phyloP scores from a whole-genome alignment of 495 filamentous ascomycete genomes.

The Collariella sp. region DNA sequence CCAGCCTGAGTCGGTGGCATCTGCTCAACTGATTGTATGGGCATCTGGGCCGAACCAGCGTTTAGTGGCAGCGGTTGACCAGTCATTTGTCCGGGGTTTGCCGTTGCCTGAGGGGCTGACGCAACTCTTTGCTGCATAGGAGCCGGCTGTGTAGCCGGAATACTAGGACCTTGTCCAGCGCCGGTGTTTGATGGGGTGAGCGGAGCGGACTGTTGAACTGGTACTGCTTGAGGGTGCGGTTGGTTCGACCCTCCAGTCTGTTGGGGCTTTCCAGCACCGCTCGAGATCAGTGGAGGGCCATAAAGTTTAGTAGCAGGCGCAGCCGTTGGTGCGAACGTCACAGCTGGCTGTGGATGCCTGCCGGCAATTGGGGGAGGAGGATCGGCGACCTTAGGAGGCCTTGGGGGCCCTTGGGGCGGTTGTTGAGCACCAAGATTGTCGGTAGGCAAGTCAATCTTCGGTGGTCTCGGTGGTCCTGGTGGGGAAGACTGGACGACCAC shows the following conservation, averaged over 20 bases:
- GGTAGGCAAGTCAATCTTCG: not conserved
- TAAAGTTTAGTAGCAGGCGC: not conserved
- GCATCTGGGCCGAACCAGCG: not conserved
- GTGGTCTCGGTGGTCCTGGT: not conserved
- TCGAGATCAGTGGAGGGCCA: not conserved
- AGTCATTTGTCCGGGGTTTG: not conserved
- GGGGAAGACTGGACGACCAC: not conserved
- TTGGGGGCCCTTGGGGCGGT: too few species aligned
- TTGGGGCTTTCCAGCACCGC: not conserved
- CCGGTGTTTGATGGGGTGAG: not conserved
- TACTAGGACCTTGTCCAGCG: not conserved
- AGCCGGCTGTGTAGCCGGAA: not conserved
- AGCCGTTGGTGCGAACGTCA: not conserved
- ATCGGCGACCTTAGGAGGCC: too few species aligned
- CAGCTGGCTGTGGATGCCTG: not conserved
- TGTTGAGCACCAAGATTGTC: not conserved
- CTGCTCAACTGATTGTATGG: not conserved
- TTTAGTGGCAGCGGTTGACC: not conserved
- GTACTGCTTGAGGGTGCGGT: not conserved
- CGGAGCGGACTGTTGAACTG: not conserved
- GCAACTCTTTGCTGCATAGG: not conserved
- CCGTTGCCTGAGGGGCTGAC: not conserved
- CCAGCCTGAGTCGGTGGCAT: not conserved
- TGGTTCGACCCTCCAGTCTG: not conserved
- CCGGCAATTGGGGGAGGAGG: too few species aligned